Evolutionary conservation across 805 yeast species (phyloP).

Genomic region (Pichia occidentalis): DNA sequence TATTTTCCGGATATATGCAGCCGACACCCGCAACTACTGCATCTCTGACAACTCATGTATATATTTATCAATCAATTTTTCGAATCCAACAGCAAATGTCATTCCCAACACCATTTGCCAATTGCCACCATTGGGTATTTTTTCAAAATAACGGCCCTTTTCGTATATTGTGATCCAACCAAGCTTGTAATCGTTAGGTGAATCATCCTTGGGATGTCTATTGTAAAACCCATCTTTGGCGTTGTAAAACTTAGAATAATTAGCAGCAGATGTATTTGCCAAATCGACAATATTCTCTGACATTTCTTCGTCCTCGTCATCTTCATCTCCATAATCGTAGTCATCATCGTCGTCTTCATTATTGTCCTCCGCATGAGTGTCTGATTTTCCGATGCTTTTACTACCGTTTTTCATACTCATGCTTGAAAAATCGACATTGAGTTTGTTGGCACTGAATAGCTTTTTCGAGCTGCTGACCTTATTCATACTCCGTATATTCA

Average conservation of each 20-base stretch:
- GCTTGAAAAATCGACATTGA: slow-evolving; percentile 12
- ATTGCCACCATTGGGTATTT: slow-evolving; percentile 38
- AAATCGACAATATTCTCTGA: slow-evolving; percentile 8
- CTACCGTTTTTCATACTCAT: background rate
- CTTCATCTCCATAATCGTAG: slow-evolving; percentile 15
- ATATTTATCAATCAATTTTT: slow-evolving; percentile 27
- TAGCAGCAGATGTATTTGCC: background rate
- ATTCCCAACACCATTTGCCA: slow-evolving; percentile 51
- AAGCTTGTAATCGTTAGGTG: slow-evolving; percentile 51
- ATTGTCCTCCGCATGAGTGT: slow-evolving; percentile 9
- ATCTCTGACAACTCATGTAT: too few species aligned
- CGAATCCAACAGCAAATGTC: slow-evolving; percentile 46
- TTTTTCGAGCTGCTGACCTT: slow-evolving; percentile 6
- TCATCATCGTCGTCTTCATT: slow-evolving; percentile 17
- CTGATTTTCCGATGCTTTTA: slow-evolving; percentile 2
- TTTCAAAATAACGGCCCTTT: slow-evolving; percentile 29
- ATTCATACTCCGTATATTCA: background rate
- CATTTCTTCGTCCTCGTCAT: slow-evolving; percentile 10
- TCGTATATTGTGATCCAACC: slow-evolving; percentile 65
- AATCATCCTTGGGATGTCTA: slow-evolving; percentile 49
- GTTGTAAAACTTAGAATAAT: slow-evolving; percentile 26
- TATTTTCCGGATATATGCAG: background rate
- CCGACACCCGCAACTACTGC: background rate
- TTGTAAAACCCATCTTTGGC: slow-evolving; percentile 53
- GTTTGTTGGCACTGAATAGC: slow-evolving; percentile 9